Evolutionary conservation across 306 rosid genomes (phyloP).

Genomic region (Pterocarpus santalinus): DNA sequence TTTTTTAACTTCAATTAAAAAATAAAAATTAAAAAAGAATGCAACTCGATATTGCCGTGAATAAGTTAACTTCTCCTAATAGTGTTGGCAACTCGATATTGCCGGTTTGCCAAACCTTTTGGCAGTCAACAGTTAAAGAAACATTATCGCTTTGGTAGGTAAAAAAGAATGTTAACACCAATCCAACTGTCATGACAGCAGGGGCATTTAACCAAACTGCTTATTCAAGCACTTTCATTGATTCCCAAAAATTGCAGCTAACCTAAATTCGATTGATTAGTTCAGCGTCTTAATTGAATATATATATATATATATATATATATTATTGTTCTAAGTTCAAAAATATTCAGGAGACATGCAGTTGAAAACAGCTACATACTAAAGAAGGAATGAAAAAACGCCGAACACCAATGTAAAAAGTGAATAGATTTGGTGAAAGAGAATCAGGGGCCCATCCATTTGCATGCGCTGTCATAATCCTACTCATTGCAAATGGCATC

Average conservation of each 20-base stretch:
- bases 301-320: too few species aligned
- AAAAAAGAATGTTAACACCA: neutral
- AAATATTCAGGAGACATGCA: neutral
- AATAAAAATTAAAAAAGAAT: neutral
- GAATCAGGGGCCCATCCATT: neutral
- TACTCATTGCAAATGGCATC: neutral
- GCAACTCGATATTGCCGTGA: neutral
- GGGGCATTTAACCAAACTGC: neutral
- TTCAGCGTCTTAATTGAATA: too few species aligned
- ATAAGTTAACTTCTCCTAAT: neutral
- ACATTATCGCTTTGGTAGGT: neutral
- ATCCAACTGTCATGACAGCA: neutral
- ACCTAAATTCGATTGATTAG: too few species aligned
- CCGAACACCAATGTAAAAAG: neutral
- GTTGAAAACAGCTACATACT: neutral
- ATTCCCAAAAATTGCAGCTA: neutral
- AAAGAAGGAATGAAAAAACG: neutral
- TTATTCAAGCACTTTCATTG: neutral
- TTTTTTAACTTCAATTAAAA: too few species aligned
- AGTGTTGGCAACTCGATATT: neutral
- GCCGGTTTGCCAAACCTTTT: neutral
- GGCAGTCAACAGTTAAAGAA: constrained; percentile 29
- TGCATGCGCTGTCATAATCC: neutral
- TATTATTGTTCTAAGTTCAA: too few species aligned
- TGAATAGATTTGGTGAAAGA: neutral